These are phyloP conservation scores for Bassia scoparia DNA, from an alignment of 148 eudicot genomes.

Conservation along the genomic window DNA sequence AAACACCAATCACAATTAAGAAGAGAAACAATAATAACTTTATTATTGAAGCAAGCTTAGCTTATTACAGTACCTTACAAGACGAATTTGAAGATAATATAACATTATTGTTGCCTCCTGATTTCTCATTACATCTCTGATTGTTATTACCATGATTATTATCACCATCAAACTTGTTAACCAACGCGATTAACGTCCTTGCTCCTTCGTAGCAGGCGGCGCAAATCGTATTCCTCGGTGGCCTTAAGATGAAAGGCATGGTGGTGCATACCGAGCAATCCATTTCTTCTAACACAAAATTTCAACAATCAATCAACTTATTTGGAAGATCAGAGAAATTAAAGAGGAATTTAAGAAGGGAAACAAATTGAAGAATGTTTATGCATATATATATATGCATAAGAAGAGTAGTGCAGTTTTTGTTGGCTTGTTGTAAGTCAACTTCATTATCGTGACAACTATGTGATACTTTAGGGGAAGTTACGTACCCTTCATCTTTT, in stretches of 20 bases:
- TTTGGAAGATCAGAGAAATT: no score
- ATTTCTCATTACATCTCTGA: slow-evolving; percentile 32
- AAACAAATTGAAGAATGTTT: neutral
- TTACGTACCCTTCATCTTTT: slow-evolving; percentile 11
- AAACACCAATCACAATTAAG: neutral
- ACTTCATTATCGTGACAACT: slow-evolving; percentile 31
- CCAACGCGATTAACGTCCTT: slow-evolving; percentile 49
- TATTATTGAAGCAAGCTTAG: neutral
- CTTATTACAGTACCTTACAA: slow-evolving; percentile 55
- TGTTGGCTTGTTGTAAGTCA: slow-evolving; percentile 29
- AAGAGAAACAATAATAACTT: neutral
- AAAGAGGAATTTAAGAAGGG: neutral
- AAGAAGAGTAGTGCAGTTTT: neutral
- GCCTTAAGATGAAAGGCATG: slow-evolving; percentile 68
- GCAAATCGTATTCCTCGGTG: slow-evolving; percentile 81
- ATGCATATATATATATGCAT: neutral
- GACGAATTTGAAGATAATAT: slow-evolving; percentile 23
- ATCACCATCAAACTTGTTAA: slow-evolving; percentile 45
- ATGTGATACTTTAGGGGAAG: slow-evolving; percentile 21
- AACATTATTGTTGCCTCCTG: slow-evolving; percentile 9
- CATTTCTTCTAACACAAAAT: slow-evolving; percentile 43
- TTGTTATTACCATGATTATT: neutral
- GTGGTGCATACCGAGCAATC: slow-evolving; percentile 82
- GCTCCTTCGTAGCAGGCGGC: slow-evolving; percentile 82
- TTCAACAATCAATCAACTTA: no score